Conservation (phyloP, 2,329 filamentous ascomycete species). For the Chaetomiaceae sp. region DNA sequence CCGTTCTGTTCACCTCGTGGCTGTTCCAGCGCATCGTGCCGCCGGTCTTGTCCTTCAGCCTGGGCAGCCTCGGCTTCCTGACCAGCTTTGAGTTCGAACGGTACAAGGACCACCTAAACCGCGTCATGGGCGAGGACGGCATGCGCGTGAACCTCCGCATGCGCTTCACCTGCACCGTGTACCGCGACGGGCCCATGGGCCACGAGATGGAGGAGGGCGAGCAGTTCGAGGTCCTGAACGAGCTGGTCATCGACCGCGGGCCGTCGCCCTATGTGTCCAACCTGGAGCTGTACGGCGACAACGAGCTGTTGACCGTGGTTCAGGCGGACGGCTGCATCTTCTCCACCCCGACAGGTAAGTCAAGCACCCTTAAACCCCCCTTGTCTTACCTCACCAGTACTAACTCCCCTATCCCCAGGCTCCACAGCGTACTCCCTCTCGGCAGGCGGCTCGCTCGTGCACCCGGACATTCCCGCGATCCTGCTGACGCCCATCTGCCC, state of each 20-base stretch:
- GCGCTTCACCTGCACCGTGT: constrained; percentile 98
- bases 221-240: constrained; percentile 96
- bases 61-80: constrained; percentile 81
- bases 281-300: constrained; percentile 90
- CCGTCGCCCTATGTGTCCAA: constrained; percentile 96
- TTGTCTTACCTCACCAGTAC: not conserved
- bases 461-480: constrained; percentile 94
- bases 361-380: not conserved
- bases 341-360: constrained; percentile 76
- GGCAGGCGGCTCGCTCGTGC: constrained; percentile 88
- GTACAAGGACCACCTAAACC: constrained; percentile 81
- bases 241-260: constrained; percentile 95
- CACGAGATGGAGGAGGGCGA: constrained; percentile 78
- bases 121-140: constrained; percentile 86
- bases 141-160: constrained; percentile 98
- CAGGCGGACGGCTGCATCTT: constrained; percentile 98
- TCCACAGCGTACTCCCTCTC: constrained; percentile 95
- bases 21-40: constrained; percentile 87
- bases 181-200: constrained; percentile 58
- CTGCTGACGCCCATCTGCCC: constrained; percentile 96
- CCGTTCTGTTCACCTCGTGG: constrained; percentile 83
- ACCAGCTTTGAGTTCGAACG: constrained; percentile 82
- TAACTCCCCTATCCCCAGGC: constrained; percentile 35
- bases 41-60: constrained; percentile 75
- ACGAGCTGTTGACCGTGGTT: constrained; percentile 89